These are phyloP conservation scores for Arxiozyma heterogenica DNA, from an alignment of 1,139 yeast genomes.

Conservation along the genomic window DNA sequence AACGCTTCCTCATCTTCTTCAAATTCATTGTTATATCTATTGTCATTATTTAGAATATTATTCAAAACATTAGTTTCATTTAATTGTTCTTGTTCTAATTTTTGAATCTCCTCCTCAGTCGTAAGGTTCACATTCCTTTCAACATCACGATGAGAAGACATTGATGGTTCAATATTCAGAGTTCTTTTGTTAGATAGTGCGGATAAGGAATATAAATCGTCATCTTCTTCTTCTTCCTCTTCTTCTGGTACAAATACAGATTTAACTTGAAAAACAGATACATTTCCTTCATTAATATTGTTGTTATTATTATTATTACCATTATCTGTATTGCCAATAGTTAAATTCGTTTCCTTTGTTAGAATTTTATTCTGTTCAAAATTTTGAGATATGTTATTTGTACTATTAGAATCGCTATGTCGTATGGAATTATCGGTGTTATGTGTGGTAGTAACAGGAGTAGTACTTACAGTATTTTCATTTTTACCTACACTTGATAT, in stretches of 20 bases:
- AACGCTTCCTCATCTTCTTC: constrained; percentile 25
- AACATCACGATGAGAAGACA: background rate
- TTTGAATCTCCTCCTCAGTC: background rate
- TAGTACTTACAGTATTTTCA: background rate
- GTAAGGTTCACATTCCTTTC: background rate
- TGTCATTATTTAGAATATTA: background rate
- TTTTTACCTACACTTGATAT: constrained; percentile 9
- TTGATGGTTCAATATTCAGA: background rate
- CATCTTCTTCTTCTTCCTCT: constrained; percentile 10
- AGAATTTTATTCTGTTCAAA: background rate
- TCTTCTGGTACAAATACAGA: constrained; percentile 3
- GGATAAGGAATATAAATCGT: constrained; percentile 5
- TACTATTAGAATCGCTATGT: background rate
- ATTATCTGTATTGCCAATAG: background rate
- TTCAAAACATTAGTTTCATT: background rate
- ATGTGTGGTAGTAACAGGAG: background rate
- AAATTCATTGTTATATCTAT: constrained; percentile 6
- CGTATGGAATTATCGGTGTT: background rate
- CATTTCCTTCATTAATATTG: constrained; percentile 2
- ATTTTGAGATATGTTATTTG: background rate
- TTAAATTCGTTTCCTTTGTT: background rate
- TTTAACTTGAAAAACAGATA: background rate
- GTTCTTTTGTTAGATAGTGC: background rate
- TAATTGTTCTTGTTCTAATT: constrained; percentile 2
- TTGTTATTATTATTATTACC: too few relatives aligned